Conservation (phyloP, 2,329 filamentous ascomycete species). For the Penicillium sp. region DNA sequence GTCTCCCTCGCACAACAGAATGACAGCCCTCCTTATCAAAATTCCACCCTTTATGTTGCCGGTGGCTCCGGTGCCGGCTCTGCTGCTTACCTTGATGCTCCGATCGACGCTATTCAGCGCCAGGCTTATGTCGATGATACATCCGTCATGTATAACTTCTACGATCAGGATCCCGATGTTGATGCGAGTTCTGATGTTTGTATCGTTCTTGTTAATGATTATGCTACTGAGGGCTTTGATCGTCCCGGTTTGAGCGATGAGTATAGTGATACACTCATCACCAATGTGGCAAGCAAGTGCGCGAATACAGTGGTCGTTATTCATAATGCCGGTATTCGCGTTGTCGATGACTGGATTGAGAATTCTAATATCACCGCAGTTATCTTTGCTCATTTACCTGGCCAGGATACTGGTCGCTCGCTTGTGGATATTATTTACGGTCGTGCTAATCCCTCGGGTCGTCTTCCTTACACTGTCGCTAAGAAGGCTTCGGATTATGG, state of each 20-base stretch:
- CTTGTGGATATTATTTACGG: slow-evolving; percentile 62
- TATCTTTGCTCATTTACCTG: background rate
- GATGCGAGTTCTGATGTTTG: slow-evolving; percentile 29
- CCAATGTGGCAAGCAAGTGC: slow-evolving; percentile 62
- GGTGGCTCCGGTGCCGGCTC: slow-evolving; percentile 56
- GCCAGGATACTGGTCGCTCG: background rate
- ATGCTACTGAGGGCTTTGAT: slow-evolving; percentile 49
- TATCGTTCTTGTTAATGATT: slow-evolving; percentile 64
- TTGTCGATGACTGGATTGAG: slow-evolving; percentile 29
- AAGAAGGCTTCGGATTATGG: slow-evolving; percentile 62
- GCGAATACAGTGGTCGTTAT: slow-evolving; percentile 67
- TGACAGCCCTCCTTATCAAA: slow-evolving; percentile 20
- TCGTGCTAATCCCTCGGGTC: slow-evolving; percentile 60
- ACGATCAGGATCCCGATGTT: slow-evolving; percentile 19
- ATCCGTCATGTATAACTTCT: slow-evolving; percentile 27
- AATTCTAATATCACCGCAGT: slow-evolving; percentile 5
- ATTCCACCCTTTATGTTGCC: slow-evolving; percentile 52
- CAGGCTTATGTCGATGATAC: slow-evolving; percentile 61
- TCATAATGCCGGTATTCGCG: slow-evolving; percentile 65
- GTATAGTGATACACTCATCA: slow-evolving; percentile 60
- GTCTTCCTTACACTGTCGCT: slow-evolving; percentile 66
- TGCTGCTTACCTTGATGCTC: slow-evolving; percentile 55
- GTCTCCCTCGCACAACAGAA: background rate
- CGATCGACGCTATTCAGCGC: slow-evolving; percentile 59
- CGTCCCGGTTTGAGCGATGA: slow-evolving; percentile 38